Evolutionary conservation across 1,284 basidiomycete species (phyloP).

Genomic region (Coniferiporia sulphurascens): DNA sequence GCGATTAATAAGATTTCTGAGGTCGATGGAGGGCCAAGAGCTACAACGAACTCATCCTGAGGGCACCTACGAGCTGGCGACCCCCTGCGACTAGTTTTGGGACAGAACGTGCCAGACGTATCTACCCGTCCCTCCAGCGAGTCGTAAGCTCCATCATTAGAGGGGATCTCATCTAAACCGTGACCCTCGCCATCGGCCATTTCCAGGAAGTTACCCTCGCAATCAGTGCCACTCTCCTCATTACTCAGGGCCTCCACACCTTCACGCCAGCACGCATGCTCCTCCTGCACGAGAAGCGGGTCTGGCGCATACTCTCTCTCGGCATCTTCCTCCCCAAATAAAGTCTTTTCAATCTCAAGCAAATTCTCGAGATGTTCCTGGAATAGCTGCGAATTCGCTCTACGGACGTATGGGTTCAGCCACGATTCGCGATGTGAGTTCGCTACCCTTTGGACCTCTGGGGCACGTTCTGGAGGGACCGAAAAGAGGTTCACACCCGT

Average conservation of each 20-base stretch:
- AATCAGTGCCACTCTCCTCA: background rate
- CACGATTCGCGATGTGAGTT: slow-evolving; percentile 29
- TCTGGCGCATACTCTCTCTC: slow-evolving; percentile 28
- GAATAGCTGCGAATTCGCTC: slow-evolving; percentile 32
- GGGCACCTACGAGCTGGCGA: no score
- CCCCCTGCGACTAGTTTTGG: background rate
- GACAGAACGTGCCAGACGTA: background rate
- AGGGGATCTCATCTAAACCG: background rate
- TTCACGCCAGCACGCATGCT: slow-evolving; percentile 5
- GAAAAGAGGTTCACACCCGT: slow-evolving; percentile 11
- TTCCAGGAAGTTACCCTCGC: slow-evolving; percentile 1
- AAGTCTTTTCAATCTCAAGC: slow-evolving; percentile 35
- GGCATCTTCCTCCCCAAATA: slow-evolving; percentile 27
- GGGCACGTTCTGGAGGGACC: slow-evolving; percentile 1
- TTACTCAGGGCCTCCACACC: slow-evolving; percentile 4
- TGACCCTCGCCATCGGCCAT: background rate
- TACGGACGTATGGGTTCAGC: slow-evolving; percentile 32
- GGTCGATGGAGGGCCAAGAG: no score
- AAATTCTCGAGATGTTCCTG: slow-evolving; percentile 33
- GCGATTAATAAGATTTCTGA: background rate
- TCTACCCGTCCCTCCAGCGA: background rate
- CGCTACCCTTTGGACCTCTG: background rate
- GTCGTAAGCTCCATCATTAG: background rate
- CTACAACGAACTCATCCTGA: no score
- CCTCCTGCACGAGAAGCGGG: slow-evolving; percentile 5